These are phyloP conservation scores for Scheffersomyces illinoinensis DNA, from an alignment of 1,139 yeast species.

Conservation along the genomic window DNA sequence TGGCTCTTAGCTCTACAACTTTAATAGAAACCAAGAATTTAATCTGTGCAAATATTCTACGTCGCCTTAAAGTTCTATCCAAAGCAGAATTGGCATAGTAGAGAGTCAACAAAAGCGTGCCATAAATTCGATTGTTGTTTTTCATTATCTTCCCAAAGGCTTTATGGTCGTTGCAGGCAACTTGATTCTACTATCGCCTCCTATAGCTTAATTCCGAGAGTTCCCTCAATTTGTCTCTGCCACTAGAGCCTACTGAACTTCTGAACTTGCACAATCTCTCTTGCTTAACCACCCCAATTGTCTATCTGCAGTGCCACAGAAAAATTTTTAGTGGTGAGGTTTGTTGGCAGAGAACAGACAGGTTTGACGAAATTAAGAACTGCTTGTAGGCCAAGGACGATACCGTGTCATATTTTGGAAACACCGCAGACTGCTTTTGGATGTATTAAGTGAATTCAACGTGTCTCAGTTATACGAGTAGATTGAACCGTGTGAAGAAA, in stretches of 20 bases:
- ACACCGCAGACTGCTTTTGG: neutral
- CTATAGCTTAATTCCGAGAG: neutral
- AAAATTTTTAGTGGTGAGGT: neutral
- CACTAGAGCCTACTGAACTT: neutral
- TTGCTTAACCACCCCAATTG: neutral
- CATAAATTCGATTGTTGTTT: too few relatives aligned
- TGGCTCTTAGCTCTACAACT: neutral
- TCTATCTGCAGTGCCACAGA: neutral
- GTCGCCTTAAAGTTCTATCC: neutral
- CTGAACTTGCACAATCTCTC: neutral
- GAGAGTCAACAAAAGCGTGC: too few relatives aligned
- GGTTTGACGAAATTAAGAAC: neutral
- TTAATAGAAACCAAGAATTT: neutral
- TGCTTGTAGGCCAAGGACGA: neutral
- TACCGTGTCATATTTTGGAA: neutral
- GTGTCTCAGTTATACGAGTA: neutral
- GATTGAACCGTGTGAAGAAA: neutral
- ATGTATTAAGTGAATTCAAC: neutral
- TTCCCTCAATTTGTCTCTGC: neutral
- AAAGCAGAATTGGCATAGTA: neutral
- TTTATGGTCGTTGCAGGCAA: neutral
- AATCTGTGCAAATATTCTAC: neutral
- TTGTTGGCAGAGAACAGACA: neutral
- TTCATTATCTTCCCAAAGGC: neutral
- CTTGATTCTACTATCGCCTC: neutral